phyloP scores from a whole-genome alignment of 1,284 basidiomycete species.

The Vanrija pseudolonga region DNA sequence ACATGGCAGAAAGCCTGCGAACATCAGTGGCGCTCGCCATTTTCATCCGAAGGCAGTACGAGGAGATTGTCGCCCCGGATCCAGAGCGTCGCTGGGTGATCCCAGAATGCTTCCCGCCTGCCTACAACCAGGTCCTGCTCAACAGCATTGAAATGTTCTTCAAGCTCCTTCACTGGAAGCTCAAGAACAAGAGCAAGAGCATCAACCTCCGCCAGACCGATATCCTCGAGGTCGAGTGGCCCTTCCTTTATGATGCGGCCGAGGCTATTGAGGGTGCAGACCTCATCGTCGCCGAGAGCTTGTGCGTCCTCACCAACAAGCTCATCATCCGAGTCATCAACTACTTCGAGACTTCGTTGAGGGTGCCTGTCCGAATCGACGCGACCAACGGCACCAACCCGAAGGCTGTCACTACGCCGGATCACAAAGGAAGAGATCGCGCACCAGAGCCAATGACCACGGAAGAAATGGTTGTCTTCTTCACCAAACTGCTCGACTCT shows the following conservation, averaged over 20 bases:
- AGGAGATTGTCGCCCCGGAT: slow-evolving; percentile 80
- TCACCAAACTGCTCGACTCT: slow-evolving; percentile 87
- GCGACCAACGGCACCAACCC: neutral
- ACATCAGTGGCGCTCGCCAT: slow-evolving; percentile 89
- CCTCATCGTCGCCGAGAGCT: slow-evolving; percentile 85
- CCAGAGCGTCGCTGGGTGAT: slow-evolving; percentile 82
- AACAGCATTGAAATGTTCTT: slow-evolving; percentile 90
- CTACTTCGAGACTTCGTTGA: slow-evolving; percentile 91
- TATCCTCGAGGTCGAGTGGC: slow-evolving; percentile 93
- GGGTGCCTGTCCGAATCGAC: slow-evolving; percentile 58
- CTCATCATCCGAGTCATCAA: slow-evolving; percentile 84
- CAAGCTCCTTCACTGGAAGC: slow-evolving; percentile 88
- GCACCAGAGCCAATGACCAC: slow-evolving; percentile 61
- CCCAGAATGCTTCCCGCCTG: slow-evolving; percentile 77
- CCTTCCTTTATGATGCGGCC: slow-evolving; percentile 90
- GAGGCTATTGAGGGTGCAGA: slow-evolving; percentile 86
- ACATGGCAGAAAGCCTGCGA: slow-evolving; percentile 90
- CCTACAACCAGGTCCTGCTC: slow-evolving; percentile 85
- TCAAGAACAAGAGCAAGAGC: slow-evolving; percentile 86
- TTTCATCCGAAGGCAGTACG: slow-evolving; percentile 90
- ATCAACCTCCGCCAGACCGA: slow-evolving; percentile 98
- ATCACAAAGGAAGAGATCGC: slow-evolving; percentile 2
- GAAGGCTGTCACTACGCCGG: neutral
- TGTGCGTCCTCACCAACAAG: slow-evolving; percentile 85
- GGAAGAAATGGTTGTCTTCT: slow-evolving; percentile 82